These are phyloP conservation scores for Inonotus obliquus DNA, from an alignment of 1,284 basidiomycete species.

Conservation along the genomic window DNA sequence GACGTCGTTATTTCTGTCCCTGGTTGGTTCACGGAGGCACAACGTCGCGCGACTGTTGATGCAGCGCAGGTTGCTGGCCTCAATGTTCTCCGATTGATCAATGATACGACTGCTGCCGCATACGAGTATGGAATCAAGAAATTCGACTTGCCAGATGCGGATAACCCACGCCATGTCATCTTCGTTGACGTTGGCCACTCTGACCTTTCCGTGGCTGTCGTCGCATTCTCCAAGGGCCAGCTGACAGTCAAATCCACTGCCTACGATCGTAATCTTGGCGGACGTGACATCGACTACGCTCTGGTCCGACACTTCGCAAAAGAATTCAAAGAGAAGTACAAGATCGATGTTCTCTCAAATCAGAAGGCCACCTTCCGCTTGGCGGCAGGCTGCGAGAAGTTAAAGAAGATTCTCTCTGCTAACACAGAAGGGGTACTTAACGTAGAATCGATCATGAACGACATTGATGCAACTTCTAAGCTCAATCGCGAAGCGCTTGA, in stretches of 20 bases:
- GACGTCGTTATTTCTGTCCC: constrained; percentile 94
- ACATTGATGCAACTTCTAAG: constrained; percentile 66
- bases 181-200: constrained; percentile 95
- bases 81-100: constrained; percentile 88
- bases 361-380: constrained; percentile 93
- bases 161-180: constrained; percentile 79
- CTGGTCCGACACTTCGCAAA: constrained; percentile 83
- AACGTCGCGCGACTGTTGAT: constrained; percentile 83
- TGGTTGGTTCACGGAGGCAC: constrained; percentile 91
- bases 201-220: constrained; percentile 77
- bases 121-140: constrained; percentile 97
- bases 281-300: constrained; percentile 88
- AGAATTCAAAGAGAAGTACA: constrained; percentile 93
- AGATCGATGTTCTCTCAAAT: constrained; percentile 86
- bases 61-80: constrained; percentile 85
- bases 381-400: constrained; percentile 67
- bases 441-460: constrained; percentile 92
- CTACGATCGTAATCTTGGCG: constrained; percentile 88
- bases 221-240: constrained; percentile 90
- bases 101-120: constrained; percentile 90
- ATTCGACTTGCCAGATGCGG: constrained; percentile 81
- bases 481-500: constrained; percentile 60
- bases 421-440: constrained; percentile 84
- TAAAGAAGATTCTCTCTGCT: constrained; percentile 76
- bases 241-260: constrained; percentile 82